A percentile compares a stretch with the other conserved stretches of the same genome.
Conservation (phyloP, 1,284 basidiomycete species). For the Exobasidium cylindrosporum region DNA sequence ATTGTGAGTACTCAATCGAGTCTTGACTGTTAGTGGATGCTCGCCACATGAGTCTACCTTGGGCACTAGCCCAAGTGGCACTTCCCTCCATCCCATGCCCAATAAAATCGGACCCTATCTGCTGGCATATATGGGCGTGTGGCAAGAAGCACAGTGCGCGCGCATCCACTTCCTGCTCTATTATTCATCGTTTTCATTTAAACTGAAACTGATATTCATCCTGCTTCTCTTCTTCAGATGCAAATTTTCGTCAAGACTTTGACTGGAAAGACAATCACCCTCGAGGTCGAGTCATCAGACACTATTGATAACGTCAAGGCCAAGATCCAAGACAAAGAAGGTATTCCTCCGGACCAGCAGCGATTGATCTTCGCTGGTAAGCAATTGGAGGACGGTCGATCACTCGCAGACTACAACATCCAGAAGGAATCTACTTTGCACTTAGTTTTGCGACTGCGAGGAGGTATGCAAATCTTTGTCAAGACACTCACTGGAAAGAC, state of each 20-base stretch:
- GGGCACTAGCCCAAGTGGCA: no score
- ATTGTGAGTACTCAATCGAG: no score
- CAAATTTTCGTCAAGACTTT: conserved; percentile 29
- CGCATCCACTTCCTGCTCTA: no score
- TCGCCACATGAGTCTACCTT: no score
- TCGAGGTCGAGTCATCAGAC: conserved; percentile 57
- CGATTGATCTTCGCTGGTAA: conserved; percentile 97
- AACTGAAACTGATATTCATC: no score
- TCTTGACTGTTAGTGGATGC: no score
- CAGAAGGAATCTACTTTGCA: conserved; percentile 99
- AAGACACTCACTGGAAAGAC: conserved; percentile 63
- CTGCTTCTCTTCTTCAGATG: conserved; percentile 19
- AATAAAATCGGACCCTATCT: no score
- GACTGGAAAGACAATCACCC: conserved; percentile 56
- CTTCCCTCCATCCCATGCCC: no score
- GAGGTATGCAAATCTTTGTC: conserved; percentile 62
- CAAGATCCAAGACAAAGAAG: conserved; percentile 63
- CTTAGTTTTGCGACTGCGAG: conserved; percentile 79
- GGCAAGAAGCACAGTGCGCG: no score
- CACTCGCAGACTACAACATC: conserved; percentile 66
- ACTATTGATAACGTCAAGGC: conserved; percentile 56
- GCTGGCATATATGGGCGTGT: no score
- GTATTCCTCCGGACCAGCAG: conserved; percentile 92
- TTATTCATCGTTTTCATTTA: no score
- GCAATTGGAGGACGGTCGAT: conserved; percentile 69